Percentiles rank a stretch among this genome's conserved stretches.
Evolutionary conservation across 192 early-diverging fungal species (phyloP).

Genomic region (Backusella morwellensis): DNA sequence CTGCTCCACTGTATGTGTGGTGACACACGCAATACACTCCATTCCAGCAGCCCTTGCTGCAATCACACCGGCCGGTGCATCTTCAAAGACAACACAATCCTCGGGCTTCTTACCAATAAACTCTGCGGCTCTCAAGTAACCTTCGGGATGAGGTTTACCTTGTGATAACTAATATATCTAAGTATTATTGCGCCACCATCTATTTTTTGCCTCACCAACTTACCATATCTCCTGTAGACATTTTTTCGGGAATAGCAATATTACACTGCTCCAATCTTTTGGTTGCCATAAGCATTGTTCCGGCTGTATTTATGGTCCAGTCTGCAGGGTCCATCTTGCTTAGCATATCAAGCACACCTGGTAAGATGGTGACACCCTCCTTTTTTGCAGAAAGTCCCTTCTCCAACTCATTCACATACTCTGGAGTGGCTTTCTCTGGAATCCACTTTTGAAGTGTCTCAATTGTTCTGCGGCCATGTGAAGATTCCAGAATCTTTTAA

Average conservation of each 20-base stretch:
- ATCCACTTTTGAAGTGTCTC: slow-evolving; percentile 46
- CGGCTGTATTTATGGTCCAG: slow-evolving; percentile 47
- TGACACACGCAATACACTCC: slow-evolving; percentile 35
- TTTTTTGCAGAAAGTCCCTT: slow-evolving; percentile 18
- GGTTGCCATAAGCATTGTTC: slow-evolving; percentile 41
- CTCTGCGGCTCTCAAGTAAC: slow-evolving; percentile 41
- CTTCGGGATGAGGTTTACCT: slow-evolving; percentile 30
- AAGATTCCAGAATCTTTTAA: slow-evolving; percentile 36
- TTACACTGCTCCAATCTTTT: slow-evolving; percentile 38
- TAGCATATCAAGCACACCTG: slow-evolving; percentile 39
- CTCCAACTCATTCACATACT: slow-evolving; percentile 22
- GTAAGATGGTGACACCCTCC: slow-evolving; percentile 47
- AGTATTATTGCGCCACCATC: background rate
- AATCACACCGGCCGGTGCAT: slow-evolving; percentile 48
- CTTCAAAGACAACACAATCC: slow-evolving; percentile 58
- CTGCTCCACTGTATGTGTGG: slow-evolving; percentile 43
- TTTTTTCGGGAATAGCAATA: slow-evolving; percentile 29
- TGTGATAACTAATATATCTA: background rate
- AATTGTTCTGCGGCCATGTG: slow-evolving; percentile 50
- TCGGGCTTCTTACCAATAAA: slow-evolving; percentile 27
- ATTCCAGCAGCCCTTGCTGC: slow-evolving; percentile 45
- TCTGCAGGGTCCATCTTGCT: slow-evolving; percentile 17
- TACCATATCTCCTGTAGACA: slow-evolving; percentile 32
- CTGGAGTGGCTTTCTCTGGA: slow-evolving; percentile 30
- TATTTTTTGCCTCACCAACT: background rate